Evolutionary conservation across 106 monocot species (phyloP).

Genomic region (Dioscorea zingiberensis): DNA sequence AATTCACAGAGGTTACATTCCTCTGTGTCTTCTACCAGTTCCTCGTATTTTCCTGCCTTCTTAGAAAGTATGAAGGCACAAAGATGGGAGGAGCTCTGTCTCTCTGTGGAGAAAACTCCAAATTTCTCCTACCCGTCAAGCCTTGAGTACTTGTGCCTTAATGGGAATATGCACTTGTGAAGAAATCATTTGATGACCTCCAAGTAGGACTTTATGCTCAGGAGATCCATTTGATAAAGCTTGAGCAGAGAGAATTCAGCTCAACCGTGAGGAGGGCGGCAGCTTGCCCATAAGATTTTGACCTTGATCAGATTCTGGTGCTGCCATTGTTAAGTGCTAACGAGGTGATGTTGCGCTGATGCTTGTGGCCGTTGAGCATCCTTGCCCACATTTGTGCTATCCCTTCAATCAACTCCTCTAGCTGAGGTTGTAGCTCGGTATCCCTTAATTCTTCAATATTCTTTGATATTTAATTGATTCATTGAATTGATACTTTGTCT

Average conservation of each 20-base stretch:
- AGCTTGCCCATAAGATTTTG: no score
- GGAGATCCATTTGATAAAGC: no score
- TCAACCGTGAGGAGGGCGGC: no score
- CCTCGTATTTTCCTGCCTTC: slow-evolving; percentile 10
- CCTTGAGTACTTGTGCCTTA: slow-evolving; percentile 22
- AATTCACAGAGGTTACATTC: slow-evolving; percentile 30
- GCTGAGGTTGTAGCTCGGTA: no score
- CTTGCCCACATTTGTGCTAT: slow-evolving; percentile 78
- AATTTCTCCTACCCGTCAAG: no score
- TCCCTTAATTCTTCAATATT: no score
- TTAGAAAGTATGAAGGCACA: slow-evolving; percentile 37
- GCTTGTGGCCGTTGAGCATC: slow-evolving; percentile 72
- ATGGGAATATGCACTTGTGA: slow-evolving; percentile 60
- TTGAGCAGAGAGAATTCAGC: no score
- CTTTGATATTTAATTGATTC: slow-evolving; percentile 86
- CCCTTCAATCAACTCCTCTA: no score
- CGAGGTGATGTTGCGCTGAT: slow-evolving; percentile 45
- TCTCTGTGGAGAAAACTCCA: slow-evolving; percentile 34
- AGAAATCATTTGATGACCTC: slow-evolving; percentile 72
- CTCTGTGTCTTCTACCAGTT: slow-evolving; percentile 9
- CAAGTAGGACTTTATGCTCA: slow-evolving; percentile 64
- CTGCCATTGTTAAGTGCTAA: slow-evolving; percentile 50
- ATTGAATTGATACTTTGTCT: slow-evolving; percentile 74
- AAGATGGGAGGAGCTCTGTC: slow-evolving; percentile 68
- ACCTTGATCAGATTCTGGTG: no score